Evolutionary conservation across 768 basidiomycete genomes (phyloP), one percentile per base, ranked within the genome.

Genomic region (Lanmaoa pseudosensibilis): DNA sequence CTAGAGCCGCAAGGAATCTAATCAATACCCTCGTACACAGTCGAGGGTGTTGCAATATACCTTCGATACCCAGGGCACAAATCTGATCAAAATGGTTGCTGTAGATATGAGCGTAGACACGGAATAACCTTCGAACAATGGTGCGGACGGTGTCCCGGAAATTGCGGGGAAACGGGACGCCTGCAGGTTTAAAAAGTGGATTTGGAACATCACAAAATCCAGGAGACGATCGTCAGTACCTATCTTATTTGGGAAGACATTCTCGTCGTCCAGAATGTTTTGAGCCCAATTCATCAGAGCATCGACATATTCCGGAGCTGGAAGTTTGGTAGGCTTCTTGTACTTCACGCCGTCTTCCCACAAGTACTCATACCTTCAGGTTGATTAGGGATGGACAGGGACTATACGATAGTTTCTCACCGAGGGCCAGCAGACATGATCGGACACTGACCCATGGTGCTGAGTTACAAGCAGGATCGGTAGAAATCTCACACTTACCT

Each of bases 261-360:
- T 79, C 67, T 95, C 94, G 70, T 98, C 94, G 70, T 99, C 97
- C 27, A 99, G 78, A 52, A 96, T 78, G 51, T 80, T 81, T 71
- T 99, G 97, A 6, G 92, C 88, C 97, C 97, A 99, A 71, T 94
- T 97, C 97, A 99, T 99, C 52, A 99, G 78, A 11, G 92, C 90
- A 67, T 99, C 97, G 40, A 98, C 95, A 68, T 99, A 99, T 57
- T 95, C 94, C 0, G 94, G 93, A 3, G 93, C 94, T 2, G 92
- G 83, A n/a, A 96, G 81, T 71, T 94, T 96, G n/a, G 92, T 92
- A 16, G 93, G 93, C 40, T 83, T 85, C 75, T 87, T 92, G 79
- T 87, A 95, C 64, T 83, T 90, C 48, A 83, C 79, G 13, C 93
- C 92, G 61, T 94, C 93, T 69, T 95, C 93, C 93, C 93, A 96